A percentile compares a stretch with the other conserved stretches of the same genome.
These are phyloP conservation scores for Guillardia theta DNA, from an alignment of 78 protist species.

Conservation along the genomic window DNA sequence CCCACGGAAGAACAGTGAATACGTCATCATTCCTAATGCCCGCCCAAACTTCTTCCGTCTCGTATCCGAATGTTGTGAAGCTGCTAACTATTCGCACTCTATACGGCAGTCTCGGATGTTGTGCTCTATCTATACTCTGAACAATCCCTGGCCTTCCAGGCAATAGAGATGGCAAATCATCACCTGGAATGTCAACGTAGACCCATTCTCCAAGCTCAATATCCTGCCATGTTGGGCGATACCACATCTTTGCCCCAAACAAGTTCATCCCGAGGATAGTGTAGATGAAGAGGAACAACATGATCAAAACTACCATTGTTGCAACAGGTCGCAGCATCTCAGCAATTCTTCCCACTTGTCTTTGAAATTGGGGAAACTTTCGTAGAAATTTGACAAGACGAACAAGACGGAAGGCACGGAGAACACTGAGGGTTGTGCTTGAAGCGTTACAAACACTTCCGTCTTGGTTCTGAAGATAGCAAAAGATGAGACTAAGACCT, in stretches of 20 bases:
- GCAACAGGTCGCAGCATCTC: no score
- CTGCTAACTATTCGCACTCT: neutral
- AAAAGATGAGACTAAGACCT: neutral
- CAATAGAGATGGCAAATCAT: neutral
- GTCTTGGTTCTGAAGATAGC: neutral
- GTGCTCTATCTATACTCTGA: neutral
- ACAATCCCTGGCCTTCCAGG: neutral
- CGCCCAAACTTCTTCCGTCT: neutral
- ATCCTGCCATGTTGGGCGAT: no score
- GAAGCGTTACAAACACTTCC: neutral
- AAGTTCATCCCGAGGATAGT: neutral
- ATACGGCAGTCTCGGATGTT: neutral
- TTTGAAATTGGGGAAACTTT: neutral
- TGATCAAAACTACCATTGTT: neutral
- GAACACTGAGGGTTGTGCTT: neutral
- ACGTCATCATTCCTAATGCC: neutral
- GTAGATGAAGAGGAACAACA: neutral
- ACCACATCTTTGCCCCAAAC: no score
- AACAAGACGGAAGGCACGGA: neutral
- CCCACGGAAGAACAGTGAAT: neutral
- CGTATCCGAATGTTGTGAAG: neutral
- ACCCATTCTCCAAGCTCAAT: neutral
- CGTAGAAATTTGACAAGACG: neutral
- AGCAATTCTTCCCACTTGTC: neutral
- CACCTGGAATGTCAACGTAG: neutral